Percentiles rank a stretch among this genome's conserved stretches.
Conservation (phyloP, 176 grass and related monocot species). For the Areca catechu region DNA sequence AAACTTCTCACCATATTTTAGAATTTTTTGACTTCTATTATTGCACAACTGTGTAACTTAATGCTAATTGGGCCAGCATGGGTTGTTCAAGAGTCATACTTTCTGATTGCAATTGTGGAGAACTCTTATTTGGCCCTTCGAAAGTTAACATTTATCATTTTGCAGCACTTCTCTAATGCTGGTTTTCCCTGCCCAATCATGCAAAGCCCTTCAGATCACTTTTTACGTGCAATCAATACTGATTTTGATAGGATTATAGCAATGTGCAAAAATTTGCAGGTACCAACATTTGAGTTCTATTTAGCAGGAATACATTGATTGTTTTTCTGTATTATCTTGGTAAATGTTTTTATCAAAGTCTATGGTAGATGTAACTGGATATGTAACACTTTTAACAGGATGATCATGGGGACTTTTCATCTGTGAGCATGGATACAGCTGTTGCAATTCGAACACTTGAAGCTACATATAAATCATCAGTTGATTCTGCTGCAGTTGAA, state of each 20-base stretch:
- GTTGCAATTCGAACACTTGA: slow-evolving; percentile 92
- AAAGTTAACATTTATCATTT: slow-evolving; percentile 20
- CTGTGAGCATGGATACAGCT: slow-evolving; percentile 98
- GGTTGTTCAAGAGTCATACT: no score
- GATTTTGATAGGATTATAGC: slow-evolving; percentile 97
- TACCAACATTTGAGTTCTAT: slow-evolving; percentile 7
- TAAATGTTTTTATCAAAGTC: no score
- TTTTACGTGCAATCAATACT: slow-evolving; percentile 92
- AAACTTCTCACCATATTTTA: no score
- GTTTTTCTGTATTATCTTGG: no score
- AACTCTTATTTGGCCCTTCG: no score
- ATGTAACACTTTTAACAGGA: slow-evolving; percentile 54
- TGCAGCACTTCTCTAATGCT: slow-evolving; percentile 96
- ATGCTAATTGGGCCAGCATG: no score
- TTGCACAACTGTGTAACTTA: no score
- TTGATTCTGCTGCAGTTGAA: slow-evolving; percentile 63
- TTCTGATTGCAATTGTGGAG: no score
- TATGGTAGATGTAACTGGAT: slow-evolving; percentile 27
- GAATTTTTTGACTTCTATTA: no score
- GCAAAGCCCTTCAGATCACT: slow-evolving; percentile 97
- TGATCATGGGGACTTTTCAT: slow-evolving; percentile 91
- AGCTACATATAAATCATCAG: slow-evolving; percentile 90
- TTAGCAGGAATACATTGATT: no score
- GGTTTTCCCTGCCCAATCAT: slow-evolving; percentile 99
- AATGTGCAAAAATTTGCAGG: slow-evolving; percentile 96